phyloP scores from a whole-genome alignment of 176 grass and related monocot species.

The Oryza glaberrima region DNA sequence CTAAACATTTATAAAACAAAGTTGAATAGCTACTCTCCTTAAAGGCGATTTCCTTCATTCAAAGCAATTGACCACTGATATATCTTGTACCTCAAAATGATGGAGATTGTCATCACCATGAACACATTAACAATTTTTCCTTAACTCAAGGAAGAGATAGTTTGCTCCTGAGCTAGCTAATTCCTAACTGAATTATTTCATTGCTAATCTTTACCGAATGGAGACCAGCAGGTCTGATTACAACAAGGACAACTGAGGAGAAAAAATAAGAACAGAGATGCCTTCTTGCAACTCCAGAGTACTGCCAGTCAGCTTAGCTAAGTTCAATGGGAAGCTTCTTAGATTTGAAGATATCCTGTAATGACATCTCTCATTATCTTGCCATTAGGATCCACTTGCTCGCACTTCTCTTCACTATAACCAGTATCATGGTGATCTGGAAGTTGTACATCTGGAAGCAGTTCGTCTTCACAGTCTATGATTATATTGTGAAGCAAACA shows the following conservation, averaged over 20 bases:
- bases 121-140: background rate
- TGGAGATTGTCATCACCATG: constrained; percentile 18
- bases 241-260: constrained; percentile 30
- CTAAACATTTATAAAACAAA: background rate
- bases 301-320: constrained; percentile 25
- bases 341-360: constrained; percentile 55
- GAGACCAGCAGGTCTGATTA: constrained; percentile 32
- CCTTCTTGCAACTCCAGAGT: constrained; percentile 14
- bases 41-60: constrained; percentile 16
- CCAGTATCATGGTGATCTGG: constrained; percentile 81
- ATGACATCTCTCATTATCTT: constrained; percentile 76
- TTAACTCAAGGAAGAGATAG: constrained; percentile 15
- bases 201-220: constrained; percentile 36
- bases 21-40: constrained; percentile 8
- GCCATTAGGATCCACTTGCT: constrained; percentile 68
- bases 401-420: constrained; percentile 62
- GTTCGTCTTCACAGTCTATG: constrained; percentile 76
- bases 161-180: constrained; percentile 19
- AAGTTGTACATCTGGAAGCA: constrained; percentile 61
- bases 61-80: constrained; percentile 10
- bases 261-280: constrained; percentile 30
- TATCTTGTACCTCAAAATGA: constrained; percentile 24
- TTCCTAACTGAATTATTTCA: constrained; percentile 19
- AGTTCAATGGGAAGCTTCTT: constrained; percentile 35
- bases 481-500: constrained; percentile 98